Percentiles rank a stretch among this genome's conserved stretches.
Conservation (phyloP, 2,329 filamentous ascomycete species). For the Fusarium xyrophilum region DNA sequence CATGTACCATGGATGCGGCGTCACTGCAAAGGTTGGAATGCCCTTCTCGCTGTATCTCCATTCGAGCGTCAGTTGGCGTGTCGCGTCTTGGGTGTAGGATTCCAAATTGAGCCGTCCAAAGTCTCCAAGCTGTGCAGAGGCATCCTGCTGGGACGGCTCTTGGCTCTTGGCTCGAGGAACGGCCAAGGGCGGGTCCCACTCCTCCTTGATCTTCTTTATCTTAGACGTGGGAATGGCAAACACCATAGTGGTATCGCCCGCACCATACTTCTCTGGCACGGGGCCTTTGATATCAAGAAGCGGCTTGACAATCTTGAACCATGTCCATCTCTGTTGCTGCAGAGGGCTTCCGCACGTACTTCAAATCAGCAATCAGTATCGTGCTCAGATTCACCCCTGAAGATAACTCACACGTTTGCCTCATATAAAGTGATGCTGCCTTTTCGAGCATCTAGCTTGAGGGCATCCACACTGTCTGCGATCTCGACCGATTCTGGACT, state of each 20-base stretch:
- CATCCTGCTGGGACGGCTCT: neutral
- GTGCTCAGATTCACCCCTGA: neutral
- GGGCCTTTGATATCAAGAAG: slow-evolving; percentile 3
- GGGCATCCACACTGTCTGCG: neutral
- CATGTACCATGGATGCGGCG: slow-evolving; percentile 14
- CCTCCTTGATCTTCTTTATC: slow-evolving; percentile 32
- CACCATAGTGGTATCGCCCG: slow-evolving; percentile 22
- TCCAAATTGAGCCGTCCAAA: slow-evolving; percentile 17
- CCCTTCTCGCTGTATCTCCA: slow-evolving; percentile 37
- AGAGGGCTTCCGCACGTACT: neutral
- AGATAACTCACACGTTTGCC: slow-evolving; percentile 26
- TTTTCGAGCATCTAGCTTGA: slow-evolving; percentile 2
- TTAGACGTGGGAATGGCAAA: slow-evolving; percentile 31
- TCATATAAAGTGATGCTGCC: slow-evolving; percentile 35
- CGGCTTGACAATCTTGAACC: slow-evolving; percentile 39
- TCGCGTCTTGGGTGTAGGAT: neutral
- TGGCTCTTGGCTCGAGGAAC: neutral
- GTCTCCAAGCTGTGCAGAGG: slow-evolving; percentile 12
- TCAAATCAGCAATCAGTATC: neutral
- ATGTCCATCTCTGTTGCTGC: slow-evolving; percentile 28
- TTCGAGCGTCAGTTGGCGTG: slow-evolving; percentile 14
- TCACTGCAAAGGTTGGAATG: slow-evolving; percentile 33
- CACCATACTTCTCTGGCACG: neutral
- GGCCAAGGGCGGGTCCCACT: slow-evolving; percentile 29
- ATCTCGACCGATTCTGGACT: neutral